Base-by-base conservation (phyloP, 1,139 yeast species). In the Candida smagusa region DNA sequence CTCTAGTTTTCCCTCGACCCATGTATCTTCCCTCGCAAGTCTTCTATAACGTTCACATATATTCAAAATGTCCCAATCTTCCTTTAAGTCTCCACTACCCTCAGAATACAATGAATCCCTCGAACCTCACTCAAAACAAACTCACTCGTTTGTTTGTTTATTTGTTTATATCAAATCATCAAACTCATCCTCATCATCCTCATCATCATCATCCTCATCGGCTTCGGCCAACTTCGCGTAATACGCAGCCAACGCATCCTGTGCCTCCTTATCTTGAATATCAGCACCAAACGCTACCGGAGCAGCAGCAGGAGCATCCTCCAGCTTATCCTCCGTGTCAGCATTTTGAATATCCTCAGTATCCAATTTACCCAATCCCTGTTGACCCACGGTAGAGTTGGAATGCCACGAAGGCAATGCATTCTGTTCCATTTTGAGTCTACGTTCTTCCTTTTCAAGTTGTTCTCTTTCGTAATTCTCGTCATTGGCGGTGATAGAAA, bases 381-480 rank as follows among this genome's bases (percentile, higher is more conserved):
- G 43, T 42, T 59, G 61, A 31, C 95, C 96, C 46, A 92, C 94
- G 1, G 98, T 89, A 53, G 94, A 81, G 49, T 83, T 83, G 48
- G 84, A 77, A 58, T 92, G 96, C 99, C 99, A 92, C 19, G 95
- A 82, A 8, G 99, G 98, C 49, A 92, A 72, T 2, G 96, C 97
- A 58, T 94, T 92, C 60, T 90, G 96, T 56, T 86, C 85, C 57
- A 90, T 77, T 58, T 84, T 86, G 47, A 69, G 74, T 46, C 74
- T 81, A 79, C 71, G 81, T 74, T 73, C 78, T 50, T 83, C 90
- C 54, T 78, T 74, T 48, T 78, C 85, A 56, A 72, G 74, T 49
- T 77, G 72, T 53, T 82, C 89, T 41, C 77, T 70, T 52, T 76
- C 81, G 47, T 79, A 77, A 45, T 81, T 80, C 55, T 89, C 97